Evolutionary conservation across 2,329 filamentous ascomycete genomes (phyloP), one percentile per base, ranked within the genome.

Genomic region (Spiromastix sp.): DNA sequence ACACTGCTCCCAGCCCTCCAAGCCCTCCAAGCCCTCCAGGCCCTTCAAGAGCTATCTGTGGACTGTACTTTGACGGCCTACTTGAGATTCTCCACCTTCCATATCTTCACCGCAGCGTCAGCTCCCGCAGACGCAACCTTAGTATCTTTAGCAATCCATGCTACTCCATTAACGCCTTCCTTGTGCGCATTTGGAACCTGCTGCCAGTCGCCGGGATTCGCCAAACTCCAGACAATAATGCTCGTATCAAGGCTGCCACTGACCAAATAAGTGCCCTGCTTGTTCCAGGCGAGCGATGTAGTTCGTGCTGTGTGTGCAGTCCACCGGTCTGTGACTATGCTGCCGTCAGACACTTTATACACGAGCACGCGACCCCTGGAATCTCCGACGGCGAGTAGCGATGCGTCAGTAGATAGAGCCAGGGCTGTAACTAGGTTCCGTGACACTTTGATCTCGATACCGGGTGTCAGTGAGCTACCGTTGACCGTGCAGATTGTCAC

Each of bases 171-270:
- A 12, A 96, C 86, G 7, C 91, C 91, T 53, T 96, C 91, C 64
- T 95, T 95, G 64, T 98, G 91, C 32, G 89, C 86, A 53, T 94
- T 93, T 15, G 77, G 63, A 10, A 78, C 80, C 66, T 91, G 89
- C 47, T 93, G 74, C 47, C 89, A 74, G 59, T 83, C 83, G 2
- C 85, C 86, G 1, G 89, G 89, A 54, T 85, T 83, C 28, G 68
- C 64, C 37, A 95, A 60, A 56, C 85, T 94, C 85, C 91, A 98
- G 19, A 94, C 78, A 55, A 85, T 87, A 13, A 98, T 73, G 51
- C 93, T 86, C 0, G 89, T 95, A 56, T 98, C 91, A 32, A 98
- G 64, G 30, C 77, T 81, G 9, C 87, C 89, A 55, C 83, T 93
- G 13, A 77, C 85, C 2, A 87, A 79, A 54, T 86, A 82, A 15